These are phyloP conservation scores for Alternaria infectoria DNA, from an alignment of 2,329 filamentous ascomycete species.

Conservation along the genomic window DNA sequence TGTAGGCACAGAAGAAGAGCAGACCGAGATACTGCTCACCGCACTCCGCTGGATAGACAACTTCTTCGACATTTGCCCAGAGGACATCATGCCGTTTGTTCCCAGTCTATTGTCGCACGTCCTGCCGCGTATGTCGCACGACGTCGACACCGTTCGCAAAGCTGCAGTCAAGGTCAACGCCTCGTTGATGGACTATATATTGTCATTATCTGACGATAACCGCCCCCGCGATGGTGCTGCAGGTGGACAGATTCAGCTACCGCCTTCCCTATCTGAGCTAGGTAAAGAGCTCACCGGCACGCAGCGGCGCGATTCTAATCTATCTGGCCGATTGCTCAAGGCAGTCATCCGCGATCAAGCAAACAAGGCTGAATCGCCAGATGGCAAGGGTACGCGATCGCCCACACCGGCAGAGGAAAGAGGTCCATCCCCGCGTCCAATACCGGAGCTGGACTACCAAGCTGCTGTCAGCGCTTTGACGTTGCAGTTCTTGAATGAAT, in stretches of 20 bases:
- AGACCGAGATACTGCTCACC: conserved; percentile 79
- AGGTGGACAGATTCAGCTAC: conserved; percentile 52
- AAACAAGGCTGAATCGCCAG: conserved; percentile 33
- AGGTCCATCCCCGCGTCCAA: conserved; percentile 51
- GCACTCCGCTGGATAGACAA: conserved; percentile 94
- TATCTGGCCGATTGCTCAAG: conserved; percentile 44
- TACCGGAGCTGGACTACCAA: conserved; percentile 87
- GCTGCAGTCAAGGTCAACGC: conserved; percentile 89
- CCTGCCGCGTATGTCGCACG: conserved; percentile 90
- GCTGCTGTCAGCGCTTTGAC: conserved; percentile 93
- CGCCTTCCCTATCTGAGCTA: conserved; percentile 46
- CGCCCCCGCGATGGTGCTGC: conserved; percentile 50
- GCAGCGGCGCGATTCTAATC: conserved; percentile 48
- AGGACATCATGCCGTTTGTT: conserved; percentile 94
- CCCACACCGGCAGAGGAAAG: conserved; percentile 55
- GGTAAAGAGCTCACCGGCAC: conserved; percentile 51
- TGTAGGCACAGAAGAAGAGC: conserved; percentile 68
- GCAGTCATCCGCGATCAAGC: conserved; percentile 44
- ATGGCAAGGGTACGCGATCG: conserved; percentile 42
- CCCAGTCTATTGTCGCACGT: conserved; percentile 91
- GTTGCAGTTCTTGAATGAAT: conserved; percentile 91
- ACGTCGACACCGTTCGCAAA: conserved; percentile 84
- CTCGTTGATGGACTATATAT: conserved; percentile 91
- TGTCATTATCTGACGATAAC: conserved; percentile 76
- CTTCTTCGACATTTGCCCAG: conserved; percentile 95